Evolutionary conservation across 306 rosid genomes (phyloP).

Genomic region (Morella rubra): DNA sequence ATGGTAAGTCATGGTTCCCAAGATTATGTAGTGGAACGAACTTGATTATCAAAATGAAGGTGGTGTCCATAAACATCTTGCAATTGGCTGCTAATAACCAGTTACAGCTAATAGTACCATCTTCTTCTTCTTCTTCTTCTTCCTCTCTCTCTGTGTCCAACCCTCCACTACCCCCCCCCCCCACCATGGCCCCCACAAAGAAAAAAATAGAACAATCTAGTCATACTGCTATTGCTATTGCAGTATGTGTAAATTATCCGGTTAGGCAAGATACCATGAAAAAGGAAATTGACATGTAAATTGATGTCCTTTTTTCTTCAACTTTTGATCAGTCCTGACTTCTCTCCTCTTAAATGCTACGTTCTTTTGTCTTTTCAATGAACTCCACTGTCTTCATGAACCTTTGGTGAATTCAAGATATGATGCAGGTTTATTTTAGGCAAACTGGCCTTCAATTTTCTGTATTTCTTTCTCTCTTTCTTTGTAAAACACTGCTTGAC

Average conservation of each 20-base stretch:
- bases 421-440: no score
- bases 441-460: no score
- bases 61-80: not conserved
- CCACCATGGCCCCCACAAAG: no score
- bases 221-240: not conserved
- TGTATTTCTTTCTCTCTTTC: no score
- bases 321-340: no score
- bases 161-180: not conserved
- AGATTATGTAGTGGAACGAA: not conserved
- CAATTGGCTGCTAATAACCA: not conserved
- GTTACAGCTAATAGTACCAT: not conserved
- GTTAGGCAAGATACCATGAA: not conserved
- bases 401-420: no score
- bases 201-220: not conserved
- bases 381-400: no score
- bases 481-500: no score
- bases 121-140: no score
- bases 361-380: no score
- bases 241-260: not conserved
- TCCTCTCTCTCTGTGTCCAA: not conserved
- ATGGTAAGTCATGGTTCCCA: slow-evolving; percentile 42
- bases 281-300: not conserved
- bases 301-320: no score
- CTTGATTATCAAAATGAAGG: not conserved
- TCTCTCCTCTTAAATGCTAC: no score